Conservation (phyloP, 2,329 filamentous ascomycete genomes). For the Colletotrichum falcatum region DNA sequence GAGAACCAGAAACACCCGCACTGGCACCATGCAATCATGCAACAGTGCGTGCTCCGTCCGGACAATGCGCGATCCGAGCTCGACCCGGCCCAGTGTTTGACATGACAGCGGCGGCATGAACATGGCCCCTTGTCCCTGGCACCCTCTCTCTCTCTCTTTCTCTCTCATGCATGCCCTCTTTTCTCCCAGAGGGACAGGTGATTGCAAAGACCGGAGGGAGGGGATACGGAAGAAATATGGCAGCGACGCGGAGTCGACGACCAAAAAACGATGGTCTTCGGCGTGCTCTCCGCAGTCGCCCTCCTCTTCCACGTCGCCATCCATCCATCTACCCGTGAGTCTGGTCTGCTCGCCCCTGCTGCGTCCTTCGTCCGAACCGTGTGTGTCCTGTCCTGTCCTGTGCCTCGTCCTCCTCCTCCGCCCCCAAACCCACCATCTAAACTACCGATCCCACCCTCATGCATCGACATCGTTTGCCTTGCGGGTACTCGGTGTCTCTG, state of each 20-base stretch:
- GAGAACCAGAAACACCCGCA: conserved; percentile 21
- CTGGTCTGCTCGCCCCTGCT: neutral
- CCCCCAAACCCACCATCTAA: neutral
- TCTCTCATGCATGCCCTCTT: no score
- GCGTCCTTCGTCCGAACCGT: neutral
- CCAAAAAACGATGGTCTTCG: neutral
- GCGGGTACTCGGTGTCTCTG: conserved; percentile 14
- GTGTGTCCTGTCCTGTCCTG: neutral
- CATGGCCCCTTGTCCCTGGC: conserved; percentile 14
- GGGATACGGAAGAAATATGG: neutral
- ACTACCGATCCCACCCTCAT: neutral
- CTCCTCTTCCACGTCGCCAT: conserved; percentile 30
- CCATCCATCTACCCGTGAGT: conserved; percentile 36
- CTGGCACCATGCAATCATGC: conserved; percentile 19
- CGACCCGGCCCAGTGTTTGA: conserved; percentile 23
- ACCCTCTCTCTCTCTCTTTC: neutral
- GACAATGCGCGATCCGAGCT: conserved; percentile 8
- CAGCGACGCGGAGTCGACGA: neutral
- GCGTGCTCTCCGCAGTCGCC: conserved; percentile 2
- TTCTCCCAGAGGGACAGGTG: neutral
- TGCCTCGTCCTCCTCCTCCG: no score
- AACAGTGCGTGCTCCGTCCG: conserved; percentile 9
- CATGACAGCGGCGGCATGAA: conserved; percentile 35
- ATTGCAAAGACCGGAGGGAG: neutral
- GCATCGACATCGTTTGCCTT: neutral